Conservation (phyloP, 2,329 filamentous ascomycete genomes). For the Kalmusia sp. region DNA sequence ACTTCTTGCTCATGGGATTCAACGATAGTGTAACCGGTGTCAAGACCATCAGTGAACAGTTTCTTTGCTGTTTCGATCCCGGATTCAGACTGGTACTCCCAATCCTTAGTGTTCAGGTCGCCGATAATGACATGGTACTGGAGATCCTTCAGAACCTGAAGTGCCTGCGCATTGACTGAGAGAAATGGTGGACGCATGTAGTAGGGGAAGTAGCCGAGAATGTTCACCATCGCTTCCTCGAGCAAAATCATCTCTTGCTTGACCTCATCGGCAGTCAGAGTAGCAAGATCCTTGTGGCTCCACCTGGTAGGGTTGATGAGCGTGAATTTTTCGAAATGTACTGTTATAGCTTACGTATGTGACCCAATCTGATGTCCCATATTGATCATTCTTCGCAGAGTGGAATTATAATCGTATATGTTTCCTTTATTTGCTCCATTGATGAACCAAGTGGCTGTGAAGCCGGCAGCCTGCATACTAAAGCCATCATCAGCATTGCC, state of each 20-base stretch:
- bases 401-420: conserved; percentile 8
- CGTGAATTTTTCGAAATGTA: no score
- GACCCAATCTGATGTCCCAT: conserved; percentile 10
- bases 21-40: conserved; percentile 11
- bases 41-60: conserved; percentile 47
- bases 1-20: conserved; percentile 16
- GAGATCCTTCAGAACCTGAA: conserved; percentile 43
- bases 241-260: conserved; percentile 54
- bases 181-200: conserved; percentile 55
- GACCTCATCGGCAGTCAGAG: conserved; percentile 46
- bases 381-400: conserved; percentile 2
- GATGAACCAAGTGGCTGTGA: conserved; percentile 6
- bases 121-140: conserved; percentile 65
- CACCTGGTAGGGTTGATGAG: conserved; percentile 31
- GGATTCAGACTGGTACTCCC: conserved; percentile 57
- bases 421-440: conserved; percentile 5
- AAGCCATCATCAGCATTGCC: neutral
- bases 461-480: conserved; percentile 1
- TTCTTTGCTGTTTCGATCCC: conserved; percentile 57
- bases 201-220: conserved; percentile 58
- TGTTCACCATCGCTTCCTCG: conserved; percentile 58
- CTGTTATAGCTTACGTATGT: neutral
- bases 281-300: conserved; percentile 54
- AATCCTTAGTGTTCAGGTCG: conserved; percentile 65
- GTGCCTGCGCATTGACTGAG: conserved; percentile 39